Percentiles rank a stretch among this genome's conserved stretches.
Evolutionary conservation across 306 rosid species (phyloP).

Genomic region (Adenanthera pavonina): DNA sequence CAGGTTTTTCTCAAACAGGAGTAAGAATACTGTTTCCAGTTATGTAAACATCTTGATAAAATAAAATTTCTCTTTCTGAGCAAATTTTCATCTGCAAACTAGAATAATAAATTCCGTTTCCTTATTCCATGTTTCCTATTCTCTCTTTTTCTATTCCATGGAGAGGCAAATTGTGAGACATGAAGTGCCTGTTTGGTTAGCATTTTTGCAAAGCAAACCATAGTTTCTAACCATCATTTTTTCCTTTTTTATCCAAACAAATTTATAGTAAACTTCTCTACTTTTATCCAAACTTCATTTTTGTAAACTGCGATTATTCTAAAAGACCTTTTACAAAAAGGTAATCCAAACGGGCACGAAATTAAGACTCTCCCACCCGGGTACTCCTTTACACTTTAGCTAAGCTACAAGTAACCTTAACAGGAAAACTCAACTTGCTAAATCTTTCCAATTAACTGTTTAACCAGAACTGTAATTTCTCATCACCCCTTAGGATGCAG

Average conservation of each 20-base stretch:
- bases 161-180: conserved; percentile 23
- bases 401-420: conserved; percentile 8
- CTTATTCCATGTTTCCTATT: not conserved
- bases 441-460: not conserved
- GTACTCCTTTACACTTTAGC: conserved; percentile 11
- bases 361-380: conserved; percentile 21
- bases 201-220: too few species aligned
- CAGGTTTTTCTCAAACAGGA: not conserved
- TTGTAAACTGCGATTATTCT: too few species aligned
- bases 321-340: too few species aligned
- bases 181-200: not conserved
- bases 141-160: conserved; percentile 8
- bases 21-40: not conserved
- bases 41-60: not conserved
- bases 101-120: not conserved
- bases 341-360: too few species aligned
- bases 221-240: too few species aligned
- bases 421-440: conserved; percentile 16
- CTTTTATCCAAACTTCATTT: too few species aligned
- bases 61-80: not conserved
- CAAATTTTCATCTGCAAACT: not conserved
- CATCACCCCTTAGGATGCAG: too few species aligned
- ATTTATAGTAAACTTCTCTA: too few species aligned
- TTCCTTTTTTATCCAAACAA: too few species aligned
- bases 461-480: conserved; percentile 30